Base-by-base conservation (phyloP, 2,329 filamentous ascomycete species). In the Penicillium sp. region DNA sequence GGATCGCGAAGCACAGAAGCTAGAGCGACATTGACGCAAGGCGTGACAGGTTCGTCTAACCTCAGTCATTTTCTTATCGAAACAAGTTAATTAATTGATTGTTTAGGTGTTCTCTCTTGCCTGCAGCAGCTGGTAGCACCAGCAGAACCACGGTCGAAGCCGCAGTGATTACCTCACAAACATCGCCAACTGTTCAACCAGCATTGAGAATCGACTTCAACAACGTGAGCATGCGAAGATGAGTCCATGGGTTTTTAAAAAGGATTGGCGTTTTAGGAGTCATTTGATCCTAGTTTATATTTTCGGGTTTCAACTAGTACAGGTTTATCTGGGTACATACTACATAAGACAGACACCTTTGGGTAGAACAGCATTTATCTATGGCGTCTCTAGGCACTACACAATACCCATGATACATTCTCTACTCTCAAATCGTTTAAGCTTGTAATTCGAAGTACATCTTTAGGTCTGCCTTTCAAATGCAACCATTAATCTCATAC, bases 1-100 rank as follows among this genome's bases (percentile, higher is more conserved):
- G 91, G 92, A 44, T 89, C 83, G 66, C 84, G 91, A 56, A 97
- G 92, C 73, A 97, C 93, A 0, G 89, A 96, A 70, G 93, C 93
- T 7, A 86, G 84, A 41, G 85, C 88, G 1, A 96, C 93, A 0
- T 72, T 96, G 65, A 93, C 91, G 0, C 93, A 96, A 71, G 93
- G 93, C 60, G 91, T 96, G 36, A 96, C 90, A 70, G 92, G 92
- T 34, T 15, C 7, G 8, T 36, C n/a, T n/a, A n/a, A n/a, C n/a
- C n/a, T n/a, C n/a, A n/a, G n/a, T 58, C 26, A 29, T 30, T 36
- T 4, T 43, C 51, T 2, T 48, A n/a, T 17, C 6, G 8, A 26
- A 2, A 23, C 52, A 40, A 53, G 50, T 62, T 6, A 29, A 59
- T 55, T 53, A 50, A 62, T 27, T 42, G 15, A 40, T 48, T 39